Conservation (phyloP, 805 yeast species). For the Helenozyma baotianmanensis region DNA sequence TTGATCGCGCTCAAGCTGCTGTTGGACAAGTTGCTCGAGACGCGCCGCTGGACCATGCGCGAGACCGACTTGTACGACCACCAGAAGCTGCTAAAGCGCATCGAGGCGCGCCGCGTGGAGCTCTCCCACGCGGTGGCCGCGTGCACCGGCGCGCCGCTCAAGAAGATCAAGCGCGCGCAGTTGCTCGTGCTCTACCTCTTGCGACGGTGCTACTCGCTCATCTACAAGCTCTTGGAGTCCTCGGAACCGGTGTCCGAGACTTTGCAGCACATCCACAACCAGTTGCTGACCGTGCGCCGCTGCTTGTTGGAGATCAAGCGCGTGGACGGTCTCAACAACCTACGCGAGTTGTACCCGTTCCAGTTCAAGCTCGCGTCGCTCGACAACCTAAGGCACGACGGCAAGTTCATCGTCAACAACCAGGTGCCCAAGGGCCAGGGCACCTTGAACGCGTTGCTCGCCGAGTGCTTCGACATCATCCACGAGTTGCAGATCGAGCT, state of each 20-base stretch:
- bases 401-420: constrained; percentile 83
- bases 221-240: constrained; percentile 83
- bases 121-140: constrained; percentile 18
- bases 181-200: constrained; percentile 65
- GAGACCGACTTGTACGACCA: constrained; percentile 89
- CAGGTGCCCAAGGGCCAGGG: constrained; percentile 99
- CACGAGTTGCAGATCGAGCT: constrained; percentile 87
- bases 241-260: constrained; percentile 96
- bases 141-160: constrained; percentile 12
- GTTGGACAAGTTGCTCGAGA: constrained; percentile 77
- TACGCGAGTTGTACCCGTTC: constrained; percentile 91
- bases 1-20: constrained; percentile 64
- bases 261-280: constrained; percentile 89
- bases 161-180: constrained; percentile 29
- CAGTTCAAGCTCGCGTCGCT: constrained; percentile 90
- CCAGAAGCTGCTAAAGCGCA: constrained; percentile 65
- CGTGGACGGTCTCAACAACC: constrained; percentile 84
- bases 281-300: constrained; percentile 83
- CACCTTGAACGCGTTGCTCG: constrained; percentile 80
- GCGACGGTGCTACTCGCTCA: constrained; percentile 86
- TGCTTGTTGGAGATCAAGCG: constrained; percentile 86
- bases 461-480: constrained; percentile 90
- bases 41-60: constrained; percentile 96
- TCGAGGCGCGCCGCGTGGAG: constrained; percentile 67
- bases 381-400: constrained; percentile 83